phyloP scores from a whole-genome alignment of 306 rosid genomes.

The Fragaria vesca region DNA sequence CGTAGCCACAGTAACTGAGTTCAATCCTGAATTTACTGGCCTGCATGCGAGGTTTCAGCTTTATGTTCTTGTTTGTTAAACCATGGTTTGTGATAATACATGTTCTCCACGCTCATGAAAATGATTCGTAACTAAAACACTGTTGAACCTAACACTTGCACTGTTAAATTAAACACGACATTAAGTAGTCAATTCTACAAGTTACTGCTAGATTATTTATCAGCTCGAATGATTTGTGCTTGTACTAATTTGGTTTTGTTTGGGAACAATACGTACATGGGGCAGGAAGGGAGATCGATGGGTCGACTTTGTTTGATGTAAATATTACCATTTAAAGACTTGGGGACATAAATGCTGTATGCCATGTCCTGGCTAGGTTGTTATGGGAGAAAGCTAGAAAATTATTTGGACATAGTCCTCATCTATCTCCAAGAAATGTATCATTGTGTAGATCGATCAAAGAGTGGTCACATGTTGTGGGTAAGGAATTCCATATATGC shows the following conservation, averaged over 20 bases:
- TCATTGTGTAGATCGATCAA: background rate
- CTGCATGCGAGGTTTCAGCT: background rate
- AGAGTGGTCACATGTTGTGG: slow-evolving; percentile 41
- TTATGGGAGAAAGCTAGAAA: background rate
- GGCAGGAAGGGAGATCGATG: background rate
- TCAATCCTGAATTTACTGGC: background rate
- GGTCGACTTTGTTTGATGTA: background rate
- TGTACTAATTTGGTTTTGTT: background rate
- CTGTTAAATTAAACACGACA: background rate
- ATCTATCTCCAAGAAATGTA: background rate
- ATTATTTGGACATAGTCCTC: background rate
- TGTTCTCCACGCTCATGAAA: background rate
- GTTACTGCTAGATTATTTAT: background rate
- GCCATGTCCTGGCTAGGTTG: background rate
- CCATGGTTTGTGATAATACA: no score
- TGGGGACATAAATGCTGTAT: background rate
- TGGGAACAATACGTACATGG: background rate
- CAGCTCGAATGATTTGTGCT: background rate
- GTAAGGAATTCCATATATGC: slow-evolving; percentile 28
- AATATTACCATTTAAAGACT: background rate
- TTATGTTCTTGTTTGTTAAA: background rate
- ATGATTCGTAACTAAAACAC: background rate
- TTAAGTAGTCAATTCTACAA: background rate
- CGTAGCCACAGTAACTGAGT: background rate
- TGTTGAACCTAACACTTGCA: background rate